Conservation (phyloP, 2,329 filamentous ascomycete species). For the Xylaria sp. region DNA sequence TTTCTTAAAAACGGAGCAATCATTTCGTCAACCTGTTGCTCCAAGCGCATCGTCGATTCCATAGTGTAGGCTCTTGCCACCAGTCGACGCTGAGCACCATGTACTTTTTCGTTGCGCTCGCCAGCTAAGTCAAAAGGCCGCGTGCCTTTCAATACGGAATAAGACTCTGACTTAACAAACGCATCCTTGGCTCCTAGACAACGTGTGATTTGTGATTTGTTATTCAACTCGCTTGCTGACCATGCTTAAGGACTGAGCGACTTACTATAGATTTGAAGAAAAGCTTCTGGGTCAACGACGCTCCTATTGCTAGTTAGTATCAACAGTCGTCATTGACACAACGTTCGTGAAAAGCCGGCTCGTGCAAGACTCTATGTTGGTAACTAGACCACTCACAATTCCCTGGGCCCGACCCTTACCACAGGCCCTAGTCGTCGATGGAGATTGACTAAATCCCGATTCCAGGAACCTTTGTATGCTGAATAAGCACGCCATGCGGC, state of each 20-base stretch:
- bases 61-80: slow-evolving; percentile 29
- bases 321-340: background rate
- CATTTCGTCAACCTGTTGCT: slow-evolving; percentile 21
- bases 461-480: slow-evolving; percentile 10
- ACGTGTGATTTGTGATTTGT: background rate
- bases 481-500: slow-evolving; percentile 14
- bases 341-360: too few species aligned
- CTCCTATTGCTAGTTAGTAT: slow-evolving; percentile 14
- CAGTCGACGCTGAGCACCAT: slow-evolving; percentile 25
- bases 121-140: slow-evolving; percentile 26
- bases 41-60: slow-evolving; percentile 27
- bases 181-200: slow-evolving; percentile 9
- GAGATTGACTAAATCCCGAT: slow-evolving; percentile 12
- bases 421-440: slow-evolving; percentile 23
- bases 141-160: slow-evolving; percentile 21
- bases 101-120: slow-evolving; percentile 27
- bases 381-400: slow-evolving; percentile 21
- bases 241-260: background rate
- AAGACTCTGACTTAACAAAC: slow-evolving; percentile 17
- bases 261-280: slow-evolving; percentile 26
- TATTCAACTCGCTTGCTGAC: too few species aligned
- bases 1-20: slow-evolving; percentile 1
- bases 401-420: slow-evolving; percentile 24
- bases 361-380: background rate
- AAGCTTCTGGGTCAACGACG: slow-evolving; percentile 22